Evolutionary conservation across 257 asterid species (phyloP), one percentile per base, ranked within the genome.

Genomic region (Cruciata laevipes): DNA sequence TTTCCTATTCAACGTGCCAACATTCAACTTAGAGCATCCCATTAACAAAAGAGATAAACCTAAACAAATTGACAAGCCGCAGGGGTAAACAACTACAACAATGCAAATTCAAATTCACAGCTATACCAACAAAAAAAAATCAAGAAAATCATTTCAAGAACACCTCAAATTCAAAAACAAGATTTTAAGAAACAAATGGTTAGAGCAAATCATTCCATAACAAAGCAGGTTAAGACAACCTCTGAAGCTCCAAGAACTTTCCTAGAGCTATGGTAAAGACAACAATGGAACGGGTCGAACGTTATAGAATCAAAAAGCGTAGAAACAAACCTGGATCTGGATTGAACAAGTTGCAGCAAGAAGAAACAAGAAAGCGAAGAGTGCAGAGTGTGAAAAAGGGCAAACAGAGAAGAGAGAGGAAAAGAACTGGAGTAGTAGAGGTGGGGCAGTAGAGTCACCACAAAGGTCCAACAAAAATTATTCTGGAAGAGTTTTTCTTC

Each of bases 321-420:
- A 52, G 67, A 60, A 62, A 70, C 74, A 8, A 70, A 78, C 84
- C 78, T 78, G 95, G 95, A 87, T 84, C 89, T 85, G 83, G 76
- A 86, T 44, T 85, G 82, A 77, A 86, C 38, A 65, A 10, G 32
- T 4, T 5, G 12, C 27, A 18, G 38, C 16, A 21, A 61, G 20
- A 27, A 33, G 65, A 44, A 21, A 61, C 14, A 27, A 33, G 65
- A 44, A 52, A 61, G 65, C 25, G 67, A 52, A 71, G 66, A 57
- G 65, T 24, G 75, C 51, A 68, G 32, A 38, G 32, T 64, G 55
- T 47, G 55, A 4, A 14, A 47, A 47, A 47, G 55, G 20, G 55
- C 7, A 47, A 47, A 4, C 55, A 14, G 20, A 16, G 53, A 44
- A 47, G 55, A 44, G 52, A 44, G 14, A 3, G n/a, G 21, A 17